Percentiles rank a stretch among this genome's conserved stretches.
These are phyloP conservation scores for Cornus suecica DNA, from an alignment of 148 eudicot genomes.

Conservation along the genomic window DNA sequence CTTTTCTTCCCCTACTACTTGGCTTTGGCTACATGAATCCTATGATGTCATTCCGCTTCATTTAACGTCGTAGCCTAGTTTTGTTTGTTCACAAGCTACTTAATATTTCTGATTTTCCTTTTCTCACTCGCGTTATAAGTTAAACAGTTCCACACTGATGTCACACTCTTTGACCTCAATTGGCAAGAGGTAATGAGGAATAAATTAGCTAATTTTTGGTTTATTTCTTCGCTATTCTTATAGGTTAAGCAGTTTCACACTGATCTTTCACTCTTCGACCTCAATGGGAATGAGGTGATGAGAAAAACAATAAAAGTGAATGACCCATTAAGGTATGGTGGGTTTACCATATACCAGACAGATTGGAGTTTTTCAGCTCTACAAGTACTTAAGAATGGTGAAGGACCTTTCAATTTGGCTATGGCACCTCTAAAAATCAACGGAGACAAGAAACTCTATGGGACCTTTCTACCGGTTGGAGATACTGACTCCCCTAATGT, in stretches of 20 bases:
- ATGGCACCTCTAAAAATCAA: conserved; percentile 77
- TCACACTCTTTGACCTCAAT: conserved; percentile 69
- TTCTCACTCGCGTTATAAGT: conserved; percentile 39
- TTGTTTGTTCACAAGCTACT: not conserved
- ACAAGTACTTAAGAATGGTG: conserved; percentile 74
- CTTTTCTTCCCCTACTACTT: no score
- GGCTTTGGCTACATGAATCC: no score
- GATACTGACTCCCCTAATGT: conserved; percentile 56
- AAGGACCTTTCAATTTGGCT: conserved; percentile 97
- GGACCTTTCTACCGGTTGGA: conserved; percentile 83
- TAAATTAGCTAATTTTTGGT: conserved; percentile 39
- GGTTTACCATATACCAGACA: conserved; percentile 92
- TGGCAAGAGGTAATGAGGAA: conserved; percentile 94
- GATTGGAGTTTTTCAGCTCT: conserved; percentile 96
- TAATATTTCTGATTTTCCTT: conserved; percentile 19
- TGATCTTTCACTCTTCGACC: conserved; percentile 81
- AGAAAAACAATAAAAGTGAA: conserved; percentile 94
- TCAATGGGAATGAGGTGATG: conserved; percentile 87
- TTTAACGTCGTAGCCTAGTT: not conserved
- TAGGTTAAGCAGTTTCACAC: conserved; percentile 85
- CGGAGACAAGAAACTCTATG: conserved; percentile 94
- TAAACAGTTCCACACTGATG: conserved; percentile 76
- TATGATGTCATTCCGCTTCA: no score
- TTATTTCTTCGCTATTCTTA: no score
- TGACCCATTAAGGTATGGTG: conserved; percentile 91